Evolutionary conservation across 2,329 filamentous ascomycete species (phyloP), one percentile per base, ranked within the genome.

Genomic region (Trichoderma semiorbis): DNA sequence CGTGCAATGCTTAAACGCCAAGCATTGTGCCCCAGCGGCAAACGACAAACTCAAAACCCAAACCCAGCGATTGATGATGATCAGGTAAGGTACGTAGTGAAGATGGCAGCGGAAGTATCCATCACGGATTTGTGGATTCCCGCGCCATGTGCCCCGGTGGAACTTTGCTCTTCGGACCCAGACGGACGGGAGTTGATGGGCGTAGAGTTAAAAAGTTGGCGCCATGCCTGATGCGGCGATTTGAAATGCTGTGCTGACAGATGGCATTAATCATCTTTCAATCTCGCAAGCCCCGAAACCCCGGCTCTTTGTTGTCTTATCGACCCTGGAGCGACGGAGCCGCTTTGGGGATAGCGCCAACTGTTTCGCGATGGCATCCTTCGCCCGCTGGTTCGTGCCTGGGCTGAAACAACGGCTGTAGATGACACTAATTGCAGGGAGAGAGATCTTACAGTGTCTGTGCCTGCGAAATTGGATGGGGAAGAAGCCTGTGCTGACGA

Each of bases 151-250:
- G 65, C 24, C 36, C 34, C 16, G 36, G 65, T 68, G 53, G 53
- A 47, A 32, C 65, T 43, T 43, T 43, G 39, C 39, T n/a, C 8
- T 16, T 34, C 36, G 24, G 55, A 50, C 55, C 55, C 55, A n/a
- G 32, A 14, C 18, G 39, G 28, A 47, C 65, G 65, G 53, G 55
- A 47, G 53, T 24, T 28, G 47, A 16, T 43, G 53, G 50, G 55
- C 11, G 39, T 62, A 36, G 8, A 28, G 21, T 53, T 43, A 62
- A 62, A 62, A 62, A 28, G 57, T 62, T 53, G 28, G 30, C 57
- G 66, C 66, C 16, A 69, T 26, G 57, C 66, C 57, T 5, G 6
- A 69, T 53, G 57, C 66, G 57, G 57, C 66, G 57, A 69, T 69
- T 69, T 61, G 39, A 62, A 69, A 61, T 60, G 55, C 24, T 21